A percentile compares a stretch with the other conserved stretches of the same genome.
Evolutionary conservation across 108 stramenopile species (phyloP).

Genomic region (Asterionellopsis glacialis): DNA sequence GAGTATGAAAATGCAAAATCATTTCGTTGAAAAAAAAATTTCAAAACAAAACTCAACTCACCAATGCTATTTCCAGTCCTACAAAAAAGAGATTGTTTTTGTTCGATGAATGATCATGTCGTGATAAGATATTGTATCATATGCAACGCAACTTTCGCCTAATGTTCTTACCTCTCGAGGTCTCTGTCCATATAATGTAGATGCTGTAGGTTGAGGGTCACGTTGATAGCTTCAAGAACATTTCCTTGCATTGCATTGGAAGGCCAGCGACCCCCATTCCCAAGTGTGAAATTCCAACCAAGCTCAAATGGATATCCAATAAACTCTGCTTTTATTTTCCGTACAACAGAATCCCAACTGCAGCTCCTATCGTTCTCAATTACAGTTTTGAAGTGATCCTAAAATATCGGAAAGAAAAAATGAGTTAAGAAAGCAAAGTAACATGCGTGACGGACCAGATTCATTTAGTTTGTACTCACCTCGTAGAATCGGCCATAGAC

Average conservation of each 20-base stretch:
- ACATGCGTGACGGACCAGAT: background rate
- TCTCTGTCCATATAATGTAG: slow-evolving; percentile 95
- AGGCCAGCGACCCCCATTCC: slow-evolving; percentile 46
- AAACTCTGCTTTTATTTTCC: slow-evolving; percentile 84
- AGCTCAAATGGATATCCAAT: slow-evolving; percentile 78
- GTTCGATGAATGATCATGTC: too few relatives aligned
- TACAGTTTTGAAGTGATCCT: slow-evolving; percentile 89
- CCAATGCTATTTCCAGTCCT: slow-evolving; percentile 90
- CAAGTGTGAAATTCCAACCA: slow-evolving; percentile 65
- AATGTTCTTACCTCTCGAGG: slow-evolving; percentile 21
- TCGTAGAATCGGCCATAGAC: slow-evolving; percentile 72
- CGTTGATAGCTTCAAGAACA: slow-evolving; percentile 94
- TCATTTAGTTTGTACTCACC: slow-evolving; percentile 8
- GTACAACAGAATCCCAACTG: slow-evolving; percentile 77
- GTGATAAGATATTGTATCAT: too few relatives aligned
- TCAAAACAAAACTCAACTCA: too few relatives aligned
- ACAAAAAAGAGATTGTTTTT: slow-evolving; percentile 7
- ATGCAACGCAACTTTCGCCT: too few relatives aligned
- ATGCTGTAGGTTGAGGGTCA: slow-evolving; percentile 94
- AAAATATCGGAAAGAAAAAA: background rate
- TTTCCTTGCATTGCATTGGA: slow-evolving; percentile 92
- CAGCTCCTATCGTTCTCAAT: slow-evolving; percentile 86
- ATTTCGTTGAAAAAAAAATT: too few relatives aligned
- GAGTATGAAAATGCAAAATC: too few relatives aligned
- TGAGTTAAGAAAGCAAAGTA: background rate